Evolutionary conservation across 768 basidiomycete genomes (phyloP).

Genomic region (Leucosporidium creatinivorum): DNA sequence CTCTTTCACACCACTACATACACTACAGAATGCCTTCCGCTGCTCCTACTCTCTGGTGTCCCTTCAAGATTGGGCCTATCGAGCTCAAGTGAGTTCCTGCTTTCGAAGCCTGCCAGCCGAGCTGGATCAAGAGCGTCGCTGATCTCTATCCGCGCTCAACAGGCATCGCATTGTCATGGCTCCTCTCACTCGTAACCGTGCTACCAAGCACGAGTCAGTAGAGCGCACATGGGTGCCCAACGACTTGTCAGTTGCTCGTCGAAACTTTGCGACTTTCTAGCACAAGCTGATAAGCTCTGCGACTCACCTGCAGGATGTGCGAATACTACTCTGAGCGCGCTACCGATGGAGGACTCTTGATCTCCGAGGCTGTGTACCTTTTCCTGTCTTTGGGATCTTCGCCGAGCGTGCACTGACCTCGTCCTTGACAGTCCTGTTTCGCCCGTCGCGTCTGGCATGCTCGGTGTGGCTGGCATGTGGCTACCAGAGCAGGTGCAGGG

Average conservation of each 20-base stretch:
- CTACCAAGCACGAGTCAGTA: background rate
- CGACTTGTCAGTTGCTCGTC: slow-evolving; percentile 9
- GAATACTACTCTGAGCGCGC: slow-evolving; percentile 42
- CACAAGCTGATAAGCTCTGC: no score
- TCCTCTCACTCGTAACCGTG: slow-evolving; percentile 22
- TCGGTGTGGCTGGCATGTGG: slow-evolving; percentile 33
- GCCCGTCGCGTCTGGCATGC: slow-evolving; percentile 31
- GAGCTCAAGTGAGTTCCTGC: slow-evolving; percentile 1
- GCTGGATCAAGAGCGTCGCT: no score
- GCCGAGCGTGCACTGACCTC: background rate
- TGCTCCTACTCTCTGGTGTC: background rate
- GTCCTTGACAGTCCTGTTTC: slow-evolving; percentile 35
- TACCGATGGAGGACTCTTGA: slow-evolving; percentile 39
- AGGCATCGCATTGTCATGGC: slow-evolving; percentile 15
- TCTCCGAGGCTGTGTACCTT: slow-evolving; percentile 35
- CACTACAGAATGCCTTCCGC: background rate
- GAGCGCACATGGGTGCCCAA: slow-evolving; percentile 24
- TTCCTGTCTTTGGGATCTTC: background rate
- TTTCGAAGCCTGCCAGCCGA: background rate
- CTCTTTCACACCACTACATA: background rate
- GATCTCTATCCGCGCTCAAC: background rate
- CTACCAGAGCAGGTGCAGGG: slow-evolving; percentile 37
- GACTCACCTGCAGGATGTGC: background rate
- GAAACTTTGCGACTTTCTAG: background rate
- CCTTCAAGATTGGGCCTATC: slow-evolving; percentile 5